Conservation (phyloP, 768 basidiomycete genomes). For the Xerocomus brunneocitrinus region DNA sequence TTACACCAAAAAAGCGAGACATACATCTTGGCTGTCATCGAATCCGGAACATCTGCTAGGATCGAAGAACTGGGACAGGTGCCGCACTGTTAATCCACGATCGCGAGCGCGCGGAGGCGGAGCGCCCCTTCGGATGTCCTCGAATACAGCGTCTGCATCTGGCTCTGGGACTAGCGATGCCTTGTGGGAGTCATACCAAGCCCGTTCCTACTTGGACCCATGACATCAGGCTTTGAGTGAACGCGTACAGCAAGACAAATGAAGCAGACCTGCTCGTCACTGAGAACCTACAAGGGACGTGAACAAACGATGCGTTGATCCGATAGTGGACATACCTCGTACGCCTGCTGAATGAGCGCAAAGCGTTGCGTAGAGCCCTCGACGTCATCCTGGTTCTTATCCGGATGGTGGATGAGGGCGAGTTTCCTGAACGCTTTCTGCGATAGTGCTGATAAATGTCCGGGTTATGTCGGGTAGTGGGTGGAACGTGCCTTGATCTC, state of each 20-base stretch:
- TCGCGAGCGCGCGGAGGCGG: slow-evolving; percentile 52
- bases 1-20: slow-evolving; percentile 17
- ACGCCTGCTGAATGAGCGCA: slow-evolving; percentile 87
- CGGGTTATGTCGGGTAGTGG: neutral
- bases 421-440: slow-evolving; percentile 81
- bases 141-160: slow-evolving; percentile 79
- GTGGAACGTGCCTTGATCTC: slow-evolving; percentile 71
- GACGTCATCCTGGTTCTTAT: slow-evolving; percentile 79
- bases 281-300: slow-evolving; percentile 63
- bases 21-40: slow-evolving; percentile 58
- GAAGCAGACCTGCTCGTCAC: slow-evolving; percentile 82
- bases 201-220: slow-evolving; percentile 73
- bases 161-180: slow-evolving; percentile 75
- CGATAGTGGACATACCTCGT: slow-evolving; percentile 59
- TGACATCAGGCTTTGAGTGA: slow-evolving; percentile 11
- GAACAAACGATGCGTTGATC: neutral
- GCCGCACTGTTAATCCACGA: slow-evolving; percentile 74
- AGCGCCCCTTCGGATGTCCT: slow-evolving; percentile 74
- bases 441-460: slow-evolving; percentile 4
- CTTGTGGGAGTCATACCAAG: slow-evolving; percentile 96
- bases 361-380: slow-evolving; percentile 88
- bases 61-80: slow-evolving; percentile 84
- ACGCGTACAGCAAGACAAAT: slow-evolving; percentile 1
- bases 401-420: slow-evolving; percentile 82
- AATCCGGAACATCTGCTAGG: slow-evolving; percentile 60